Base-by-base conservation (phyloP, 129 eudicot genomes). In the Artemisia argyi region DNA sequence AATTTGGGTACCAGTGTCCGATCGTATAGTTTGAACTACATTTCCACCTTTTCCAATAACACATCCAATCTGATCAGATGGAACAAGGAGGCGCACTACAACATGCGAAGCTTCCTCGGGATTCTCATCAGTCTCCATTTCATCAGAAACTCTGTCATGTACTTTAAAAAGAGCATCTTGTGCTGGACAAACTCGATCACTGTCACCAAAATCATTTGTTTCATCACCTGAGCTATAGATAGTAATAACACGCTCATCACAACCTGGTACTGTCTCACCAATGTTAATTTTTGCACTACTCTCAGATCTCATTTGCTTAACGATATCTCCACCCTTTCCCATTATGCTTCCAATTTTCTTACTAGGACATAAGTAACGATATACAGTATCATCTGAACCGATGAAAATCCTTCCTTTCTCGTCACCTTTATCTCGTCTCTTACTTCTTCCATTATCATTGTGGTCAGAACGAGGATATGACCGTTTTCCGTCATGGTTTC, bases 271-370 rank as follows among this genome's bases (percentile, higher is more conserved):
- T 12, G 97, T 85, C 71, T 91, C 97, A 56, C 95, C 91, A 62
- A 91, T 91, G 62, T 88, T 83, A 10, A 91, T 88, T 63, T 91
- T 91, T 3, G 97, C 75, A 61, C 80, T 87, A 48, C 85, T 91
- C 6, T 91, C 97, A 26, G 57, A 68, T 71, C 97, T 82, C 60
- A 91, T 69, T 81, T 88, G 91, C 86, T 91, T 91, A 57, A 85
- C 83, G 66, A 88, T 91, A 66, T 91, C 97, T 20, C 97, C 97
- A 28, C 97, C 97, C 79, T 86, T 83, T 66, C 97, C 97, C 74
- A 91, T 85, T 52, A 91, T 83, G 48, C 89, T 91, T 24, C 97
- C 97, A 54, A 91, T 87, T 74, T 85, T 91, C 81, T 73, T 83
- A 55, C 82, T 88, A 7, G 95, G 91, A 60, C 95, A 91, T 81